Evolutionary conservation across 345 rosid species (phyloP).

Genomic region (Lepidium didymum): DNA sequence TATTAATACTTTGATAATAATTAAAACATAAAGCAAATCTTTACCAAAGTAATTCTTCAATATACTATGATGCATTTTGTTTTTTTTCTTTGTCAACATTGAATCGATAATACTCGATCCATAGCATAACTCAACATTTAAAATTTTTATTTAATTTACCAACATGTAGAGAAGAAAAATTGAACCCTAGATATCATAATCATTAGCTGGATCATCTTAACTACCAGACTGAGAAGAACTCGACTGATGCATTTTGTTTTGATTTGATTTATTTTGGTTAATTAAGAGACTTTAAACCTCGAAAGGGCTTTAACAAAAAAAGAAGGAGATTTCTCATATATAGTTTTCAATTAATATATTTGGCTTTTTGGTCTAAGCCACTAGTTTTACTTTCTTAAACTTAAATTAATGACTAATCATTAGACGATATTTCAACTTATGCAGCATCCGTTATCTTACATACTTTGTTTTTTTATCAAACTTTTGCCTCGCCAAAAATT

Average conservation of each 20-base stretch:
- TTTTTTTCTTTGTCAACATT: no score
- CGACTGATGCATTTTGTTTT: no score
- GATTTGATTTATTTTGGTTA: no score
- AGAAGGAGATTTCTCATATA: neutral
- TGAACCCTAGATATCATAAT: no score
- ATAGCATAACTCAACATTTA: no score
- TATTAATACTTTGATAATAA: neutral
- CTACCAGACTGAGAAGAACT: no score
- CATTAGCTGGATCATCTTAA: no score
- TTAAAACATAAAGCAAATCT: constrained; percentile 12
- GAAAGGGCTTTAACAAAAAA: no score
- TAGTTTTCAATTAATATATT: constrained; percentile 6
- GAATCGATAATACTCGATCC: no score
- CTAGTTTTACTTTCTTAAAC: constrained; percentile 15
- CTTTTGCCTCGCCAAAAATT: neutral
- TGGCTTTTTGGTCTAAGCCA: constrained; percentile 21
- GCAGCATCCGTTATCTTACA: constrained; percentile 8
- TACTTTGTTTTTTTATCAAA: neutral
- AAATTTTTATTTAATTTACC: no score
- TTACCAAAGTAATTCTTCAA: constrained; percentile 22
- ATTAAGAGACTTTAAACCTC: no score
- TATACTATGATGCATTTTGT: neutral
- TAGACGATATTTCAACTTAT: constrained; percentile 5
- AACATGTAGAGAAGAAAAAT: no score
- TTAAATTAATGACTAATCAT: constrained; percentile 3